A percentile compares a stretch with the other conserved stretches of the same genome.
Conservation (phyloP, 1,284 basidiomycete genomes). For the Puccinia coronata region DNA sequence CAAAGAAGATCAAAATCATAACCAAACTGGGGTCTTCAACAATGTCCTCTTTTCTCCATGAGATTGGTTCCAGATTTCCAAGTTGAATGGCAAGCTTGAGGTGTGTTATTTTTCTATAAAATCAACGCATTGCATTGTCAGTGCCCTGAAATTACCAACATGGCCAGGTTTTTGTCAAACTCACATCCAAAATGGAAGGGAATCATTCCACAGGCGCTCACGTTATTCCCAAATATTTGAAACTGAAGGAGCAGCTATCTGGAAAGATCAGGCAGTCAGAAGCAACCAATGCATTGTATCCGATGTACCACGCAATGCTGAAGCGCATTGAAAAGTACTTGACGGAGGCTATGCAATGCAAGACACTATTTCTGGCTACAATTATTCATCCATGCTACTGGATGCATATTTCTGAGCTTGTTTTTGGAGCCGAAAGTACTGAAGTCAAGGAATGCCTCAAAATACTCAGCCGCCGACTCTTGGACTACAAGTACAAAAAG, state of each 20-base stretch:
- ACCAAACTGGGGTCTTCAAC: not conserved
- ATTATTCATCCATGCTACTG: not conserved
- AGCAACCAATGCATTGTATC: not conserved
- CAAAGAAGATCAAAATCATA: not conserved
- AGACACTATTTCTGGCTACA: not conserved
- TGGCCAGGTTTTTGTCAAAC: not conserved
- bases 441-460: not conserved
- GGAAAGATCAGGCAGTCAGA: not conserved
- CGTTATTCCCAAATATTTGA: not conserved
- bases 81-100: not conserved
- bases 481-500: not conserved
- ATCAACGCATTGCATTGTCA: too few relatives aligned
- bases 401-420: not conserved
- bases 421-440: not conserved
- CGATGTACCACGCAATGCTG: slow-evolving; percentile 1
- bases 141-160: too few relatives aligned
- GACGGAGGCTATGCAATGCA: not conserved
- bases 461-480: not conserved
- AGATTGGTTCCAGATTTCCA: slow-evolving; percentile 3
- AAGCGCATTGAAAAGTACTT: not conserved
- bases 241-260: not conserved
- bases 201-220: not conserved
- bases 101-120: not conserved
- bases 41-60: not conserved
- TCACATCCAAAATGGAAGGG: not conserved